Conservation (phyloP, 306 rosid genomes). For the Cicer cuneatum region DNA sequence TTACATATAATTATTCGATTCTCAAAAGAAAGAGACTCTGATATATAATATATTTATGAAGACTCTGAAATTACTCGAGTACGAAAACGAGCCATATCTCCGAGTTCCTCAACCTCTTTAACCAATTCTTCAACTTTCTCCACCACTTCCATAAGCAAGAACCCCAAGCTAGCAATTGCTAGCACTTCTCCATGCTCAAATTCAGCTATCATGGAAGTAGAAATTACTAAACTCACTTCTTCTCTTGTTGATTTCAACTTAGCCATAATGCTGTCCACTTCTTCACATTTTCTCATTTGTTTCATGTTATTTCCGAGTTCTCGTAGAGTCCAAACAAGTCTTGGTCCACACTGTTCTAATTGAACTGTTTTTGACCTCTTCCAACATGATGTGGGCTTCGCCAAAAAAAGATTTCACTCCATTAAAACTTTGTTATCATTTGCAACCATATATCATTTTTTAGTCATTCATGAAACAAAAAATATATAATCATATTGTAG, state of each 20-base stretch:
- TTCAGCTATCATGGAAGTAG: slow-evolving; percentile 44
- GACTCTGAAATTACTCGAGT: slow-evolving; percentile 8
- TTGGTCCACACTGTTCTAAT: slow-evolving; percentile 56
- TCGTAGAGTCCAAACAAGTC: slow-evolving; percentile 51
- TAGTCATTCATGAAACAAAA: not conserved
- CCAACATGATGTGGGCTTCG: slow-evolving; percentile 47
- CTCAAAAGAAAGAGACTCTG: too few relatives aligned
- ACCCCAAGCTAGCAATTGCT: slow-evolving; percentile 60
- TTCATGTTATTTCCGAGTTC: slow-evolving; percentile 76
- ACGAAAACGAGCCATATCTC: slow-evolving; percentile 58
- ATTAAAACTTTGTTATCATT: not conserved
- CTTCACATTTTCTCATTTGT: slow-evolving; percentile 61
- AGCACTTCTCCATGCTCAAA: slow-evolving; percentile 53
- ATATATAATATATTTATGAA: not conserved
- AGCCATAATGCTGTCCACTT: slow-evolving; percentile 41
- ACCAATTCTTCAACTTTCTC: slow-evolving; percentile 68
- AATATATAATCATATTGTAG: too few relatives aligned
- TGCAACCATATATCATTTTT: not conserved
- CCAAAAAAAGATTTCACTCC: slow-evolving; percentile 2
- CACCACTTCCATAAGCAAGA: slow-evolving; percentile 58
- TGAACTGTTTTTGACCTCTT: slow-evolving; percentile 44
- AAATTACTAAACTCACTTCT: slow-evolving; percentile 52
- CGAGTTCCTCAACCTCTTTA: slow-evolving; percentile 69
- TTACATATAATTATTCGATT: too few relatives aligned
- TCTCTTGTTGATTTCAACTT: slow-evolving; percentile 60